Percentiles rank a stretch among this genome's conserved stretches.
These are phyloP conservation scores for Nitzschia inconspicua DNA, from an alignment of 108 stramenopile species.

Conservation along the genomic window DNA sequence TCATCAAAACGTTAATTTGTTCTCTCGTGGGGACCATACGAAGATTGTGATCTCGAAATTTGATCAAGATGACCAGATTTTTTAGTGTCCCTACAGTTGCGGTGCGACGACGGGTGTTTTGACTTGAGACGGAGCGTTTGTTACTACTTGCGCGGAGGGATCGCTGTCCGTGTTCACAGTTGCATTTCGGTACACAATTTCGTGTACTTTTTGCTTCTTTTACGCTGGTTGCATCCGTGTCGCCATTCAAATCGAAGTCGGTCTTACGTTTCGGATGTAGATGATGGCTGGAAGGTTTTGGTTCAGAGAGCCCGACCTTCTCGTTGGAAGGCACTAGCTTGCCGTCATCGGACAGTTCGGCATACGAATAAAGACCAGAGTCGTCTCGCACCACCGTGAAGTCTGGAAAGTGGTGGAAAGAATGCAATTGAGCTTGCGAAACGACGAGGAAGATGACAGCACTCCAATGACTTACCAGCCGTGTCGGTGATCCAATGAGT, in stretches of 20 bases:
- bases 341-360: neutral
- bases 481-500: neutral
- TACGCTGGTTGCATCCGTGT: neutral
- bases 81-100: conserved; percentile 23
- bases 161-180: no score
- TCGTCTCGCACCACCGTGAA: neutral
- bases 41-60: conserved; percentile 28
- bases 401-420: neutral
- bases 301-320: neutral
- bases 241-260: neutral
- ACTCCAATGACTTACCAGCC: neutral
- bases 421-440: neutral
- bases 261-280: neutral
- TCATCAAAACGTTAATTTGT: conserved; percentile 31
- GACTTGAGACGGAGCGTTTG: no score
- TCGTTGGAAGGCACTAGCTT: neutral
- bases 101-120: no score
- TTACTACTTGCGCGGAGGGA: neutral
- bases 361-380: neutral
- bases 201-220: no score
- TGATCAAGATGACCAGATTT: conserved; percentile 25
- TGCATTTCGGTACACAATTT: no score
- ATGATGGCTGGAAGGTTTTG: no score
- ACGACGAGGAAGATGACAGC: neutral
- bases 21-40: conserved; percentile 16